A percentile compares a stretch with the other conserved stretches of the same genome.
phyloP scores from a whole-genome alignment of 2,329 filamentous ascomycete species.

The Chaetomium sp. region DNA sequence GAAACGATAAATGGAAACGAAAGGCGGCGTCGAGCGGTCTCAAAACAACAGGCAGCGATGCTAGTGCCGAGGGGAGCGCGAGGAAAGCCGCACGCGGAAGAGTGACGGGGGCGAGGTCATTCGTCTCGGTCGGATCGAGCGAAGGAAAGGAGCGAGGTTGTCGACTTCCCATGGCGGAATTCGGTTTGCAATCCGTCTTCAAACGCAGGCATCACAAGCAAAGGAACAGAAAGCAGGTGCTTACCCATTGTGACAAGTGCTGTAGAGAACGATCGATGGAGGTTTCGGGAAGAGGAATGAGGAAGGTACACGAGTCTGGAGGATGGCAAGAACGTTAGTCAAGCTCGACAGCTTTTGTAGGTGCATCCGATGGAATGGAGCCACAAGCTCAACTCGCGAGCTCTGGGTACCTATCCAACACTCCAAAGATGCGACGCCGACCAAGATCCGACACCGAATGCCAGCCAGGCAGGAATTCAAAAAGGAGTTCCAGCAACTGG shows the following conservation, averaged over 20 bases:
- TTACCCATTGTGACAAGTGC: conserved; percentile 51
- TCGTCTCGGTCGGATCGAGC: conserved; percentile 13
- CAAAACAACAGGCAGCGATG: conserved; percentile 39
- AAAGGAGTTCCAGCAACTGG: not conserved
- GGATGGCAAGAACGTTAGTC: conserved; percentile 30
- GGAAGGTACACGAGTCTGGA: conserved; percentile 35
- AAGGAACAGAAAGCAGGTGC: conserved; percentile 40
- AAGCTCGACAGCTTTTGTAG: conserved; percentile 16
- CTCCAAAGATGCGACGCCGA: conserved; percentile 7
- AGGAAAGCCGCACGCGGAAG: not conserved
- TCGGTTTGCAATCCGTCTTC: conserved; percentile 30
- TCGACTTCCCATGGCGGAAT: conserved; percentile 20
- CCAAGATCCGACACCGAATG: not conserved
- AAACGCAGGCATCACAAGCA: conserved; percentile 29
- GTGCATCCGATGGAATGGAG: conserved; percentile 13
- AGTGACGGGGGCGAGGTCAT: conserved; percentile 23
- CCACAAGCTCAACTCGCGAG: conserved; percentile 15
- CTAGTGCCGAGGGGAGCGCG: conserved; percentile 32
- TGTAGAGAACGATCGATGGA: conserved; percentile 25
- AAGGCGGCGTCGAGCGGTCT: conserved; percentile 41
- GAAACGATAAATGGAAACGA: conserved; percentile 50
- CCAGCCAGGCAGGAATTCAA: not conserved
- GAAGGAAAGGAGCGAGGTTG: conserved; percentile 27
- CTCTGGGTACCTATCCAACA: not conserved
- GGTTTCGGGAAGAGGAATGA: conserved; percentile 19